These are phyloP conservation scores for Xylariaceae sp. DNA, from an alignment of 2,329 filamentous ascomycete genomes.

Conservation along the genomic window DNA sequence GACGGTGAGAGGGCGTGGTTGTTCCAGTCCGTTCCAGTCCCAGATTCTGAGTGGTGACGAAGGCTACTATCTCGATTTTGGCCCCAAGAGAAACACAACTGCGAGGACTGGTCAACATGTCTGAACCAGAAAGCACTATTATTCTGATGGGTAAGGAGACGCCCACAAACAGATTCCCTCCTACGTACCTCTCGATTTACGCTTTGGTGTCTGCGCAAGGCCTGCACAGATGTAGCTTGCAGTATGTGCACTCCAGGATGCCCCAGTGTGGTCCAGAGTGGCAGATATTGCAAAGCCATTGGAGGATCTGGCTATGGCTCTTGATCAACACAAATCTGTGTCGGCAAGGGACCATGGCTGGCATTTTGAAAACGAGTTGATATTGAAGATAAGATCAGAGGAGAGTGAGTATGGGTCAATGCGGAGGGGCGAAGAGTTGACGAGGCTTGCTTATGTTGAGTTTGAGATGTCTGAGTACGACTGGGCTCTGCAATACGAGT, in stretches of 20 bases:
- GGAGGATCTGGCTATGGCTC: slow-evolving; percentile 58
- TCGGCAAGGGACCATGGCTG: slow-evolving; percentile 51
- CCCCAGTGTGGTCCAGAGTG: slow-evolving; percentile 61
- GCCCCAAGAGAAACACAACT: no score
- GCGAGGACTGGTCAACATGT: no score
- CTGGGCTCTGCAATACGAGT: no score
- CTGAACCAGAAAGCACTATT: no score
- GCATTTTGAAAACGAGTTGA: slow-evolving; percentile 35
- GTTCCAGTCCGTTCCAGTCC: no score
- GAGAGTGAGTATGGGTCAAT: background rate
- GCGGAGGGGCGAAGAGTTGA: no score
- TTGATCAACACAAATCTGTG: slow-evolving; percentile 63
- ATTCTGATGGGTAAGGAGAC: background rate
- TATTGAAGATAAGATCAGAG: background rate
- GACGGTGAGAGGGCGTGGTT: slow-evolving; percentile 4
- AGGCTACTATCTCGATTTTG: no score
- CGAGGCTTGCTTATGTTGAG: no score
- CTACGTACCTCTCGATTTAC: no score
- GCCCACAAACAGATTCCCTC: slow-evolving; percentile 26
- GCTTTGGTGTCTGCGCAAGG: slow-evolving; percentile 49
- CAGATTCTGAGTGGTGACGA: no score
- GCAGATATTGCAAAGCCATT: slow-evolving; percentile 62
- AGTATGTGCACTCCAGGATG: slow-evolving; percentile 65
- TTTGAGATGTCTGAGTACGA: no score
- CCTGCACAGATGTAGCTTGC: slow-evolving; percentile 60